Base-by-base conservation (phyloP, 2,329 filamentous ascomycete species). In the Hypoxylon sp. region DNA sequence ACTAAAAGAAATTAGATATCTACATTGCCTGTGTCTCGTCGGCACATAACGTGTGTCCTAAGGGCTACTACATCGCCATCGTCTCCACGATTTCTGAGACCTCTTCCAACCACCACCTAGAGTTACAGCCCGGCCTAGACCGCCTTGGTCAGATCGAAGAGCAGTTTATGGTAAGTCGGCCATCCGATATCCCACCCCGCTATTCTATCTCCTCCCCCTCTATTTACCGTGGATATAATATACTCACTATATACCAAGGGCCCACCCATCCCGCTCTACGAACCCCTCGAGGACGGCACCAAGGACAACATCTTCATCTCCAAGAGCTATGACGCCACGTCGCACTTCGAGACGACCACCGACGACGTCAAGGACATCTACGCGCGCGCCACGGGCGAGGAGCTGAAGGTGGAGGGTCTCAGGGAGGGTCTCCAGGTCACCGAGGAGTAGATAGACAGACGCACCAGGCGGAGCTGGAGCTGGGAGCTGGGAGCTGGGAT, bases 21-120 rank as follows among this genome's bases (percentile, higher is more conserved):
- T 99, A 99, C 87, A 91, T 99, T 78, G 95, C 96, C 63, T 92
- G 96, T 80, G 94, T 99, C 66, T 98, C 94, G 0, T 94, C 93
- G 42, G 93, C 94, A 39, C 97, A 99, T 86, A 98, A 97, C 77
- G 97, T 99, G 75, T 98, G 95, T 85, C 96, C 97, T 77, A 97
- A 97, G 88, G 95, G 95, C 69, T 98, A 98, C 89, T 99, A 97
- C 86, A 94, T 99, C 75, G 96, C 96, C 76, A 99, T 98, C 69
- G 95, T 99, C 73, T 97, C 94, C 52, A 99, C 96, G 67, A 98
- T 99, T 78, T 94, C 96, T 71, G 97, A 99, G 86, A 91, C 90
- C 48, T 85, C 90, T 69, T 91, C 93, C 72, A 98, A 99, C 87
- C 94, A 97, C 83, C 96, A 99, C 82, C 86, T 98, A 64, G 96